Conservation (phyloP, 1,284 basidiomycete species). For the Puccinia novopanici region DNA sequence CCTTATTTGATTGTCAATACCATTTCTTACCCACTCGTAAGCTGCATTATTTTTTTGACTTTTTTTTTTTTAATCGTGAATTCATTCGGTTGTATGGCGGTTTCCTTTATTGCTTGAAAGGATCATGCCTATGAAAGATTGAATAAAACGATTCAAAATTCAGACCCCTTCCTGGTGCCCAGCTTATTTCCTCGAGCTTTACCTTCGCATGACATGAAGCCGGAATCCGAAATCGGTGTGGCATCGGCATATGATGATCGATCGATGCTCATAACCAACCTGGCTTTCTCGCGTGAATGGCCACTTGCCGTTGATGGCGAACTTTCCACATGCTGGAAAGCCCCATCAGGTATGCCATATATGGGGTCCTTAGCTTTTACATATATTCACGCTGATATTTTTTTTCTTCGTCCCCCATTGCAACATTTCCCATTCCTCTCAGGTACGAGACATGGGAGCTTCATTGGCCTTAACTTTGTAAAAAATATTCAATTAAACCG, state of each 20-base stretch:
- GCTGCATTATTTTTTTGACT: no score
- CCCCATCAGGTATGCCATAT: slow-evolving; percentile 1
- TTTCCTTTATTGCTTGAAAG: neutral
- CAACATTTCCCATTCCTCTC: no score
- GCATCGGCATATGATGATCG: slow-evolving; percentile 32
- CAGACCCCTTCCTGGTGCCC: slow-evolving; percentile 26
- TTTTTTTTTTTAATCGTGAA: neutral
- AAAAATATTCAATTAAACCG: slow-evolving; percentile 6
- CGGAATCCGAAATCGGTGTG: slow-evolving; percentile 28
- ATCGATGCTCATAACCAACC: slow-evolving; percentile 36
- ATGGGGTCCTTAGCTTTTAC: no score
- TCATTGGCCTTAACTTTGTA: slow-evolving; percentile 31
- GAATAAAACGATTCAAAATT: slow-evolving; percentile 17
- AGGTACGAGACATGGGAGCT: slow-evolving; percentile 1
- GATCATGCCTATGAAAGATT: slow-evolving; percentile 12
- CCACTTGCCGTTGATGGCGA: slow-evolving; percentile 33
- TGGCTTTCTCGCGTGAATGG: slow-evolving; percentile 20
- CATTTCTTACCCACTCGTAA: no score
- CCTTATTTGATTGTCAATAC: neutral
- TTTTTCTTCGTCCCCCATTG: no score
- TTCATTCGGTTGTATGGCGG: neutral
- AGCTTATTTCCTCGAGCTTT: slow-evolving; percentile 10
- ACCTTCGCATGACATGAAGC: neutral
- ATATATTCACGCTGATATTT: no score
- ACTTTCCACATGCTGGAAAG: slow-evolving; percentile 25